phyloP scores from a whole-genome alignment of 2,329 filamentous ascomycete species.

The Scedosporium boydii region DNA sequence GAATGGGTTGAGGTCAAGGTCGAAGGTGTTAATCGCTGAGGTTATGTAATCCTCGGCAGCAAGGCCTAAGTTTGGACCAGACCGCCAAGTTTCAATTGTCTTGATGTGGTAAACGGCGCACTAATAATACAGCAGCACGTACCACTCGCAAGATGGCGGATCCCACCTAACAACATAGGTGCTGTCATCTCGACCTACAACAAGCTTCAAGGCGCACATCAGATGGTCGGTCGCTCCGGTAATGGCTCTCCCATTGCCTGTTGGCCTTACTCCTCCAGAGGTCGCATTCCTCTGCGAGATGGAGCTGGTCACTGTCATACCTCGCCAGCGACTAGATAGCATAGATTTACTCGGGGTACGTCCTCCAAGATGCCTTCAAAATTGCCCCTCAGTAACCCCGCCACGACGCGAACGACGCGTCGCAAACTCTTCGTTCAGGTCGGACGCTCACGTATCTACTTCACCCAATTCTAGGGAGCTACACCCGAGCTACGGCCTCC shows the following conservation, averaged over 20 bases:
- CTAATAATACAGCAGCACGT: too few species aligned
- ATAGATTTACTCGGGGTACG: slow-evolving; percentile 79
- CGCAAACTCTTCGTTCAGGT: not conserved
- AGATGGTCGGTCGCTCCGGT: not conserved
- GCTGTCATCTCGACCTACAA: not conserved
- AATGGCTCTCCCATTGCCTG: slow-evolving; percentile 42
- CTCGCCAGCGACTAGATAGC: slow-evolving; percentile 78
- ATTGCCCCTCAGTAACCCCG: slow-evolving; percentile 2
- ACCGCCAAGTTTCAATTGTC: too few species aligned
- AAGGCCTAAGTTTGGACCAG: too few species aligned
- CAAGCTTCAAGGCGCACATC: not conserved
- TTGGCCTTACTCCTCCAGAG: slow-evolving; percentile 68
- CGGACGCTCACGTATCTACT: slow-evolving; percentile 7
- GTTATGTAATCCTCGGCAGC: too few species aligned
- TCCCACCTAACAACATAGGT: not conserved
- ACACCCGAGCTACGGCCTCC: slow-evolving; percentile 72
- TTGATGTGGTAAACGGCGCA: too few species aligned
- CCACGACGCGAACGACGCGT: slow-evolving; percentile 5
- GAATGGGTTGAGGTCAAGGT: too few species aligned
- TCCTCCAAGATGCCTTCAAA: slow-evolving; percentile 17
- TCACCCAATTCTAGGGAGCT: slow-evolving; percentile 50
- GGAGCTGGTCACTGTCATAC: slow-evolving; percentile 89
- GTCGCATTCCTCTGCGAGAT: slow-evolving; percentile 95
- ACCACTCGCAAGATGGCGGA: too few species aligned
- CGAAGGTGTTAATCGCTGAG: too few species aligned